Percentiles rank a stretch among this genome's conserved stretches.
These are phyloP conservation scores for Fusarium secorum DNA, from an alignment of 2,329 filamentous ascomycete species.

Conservation along the genomic window DNA sequence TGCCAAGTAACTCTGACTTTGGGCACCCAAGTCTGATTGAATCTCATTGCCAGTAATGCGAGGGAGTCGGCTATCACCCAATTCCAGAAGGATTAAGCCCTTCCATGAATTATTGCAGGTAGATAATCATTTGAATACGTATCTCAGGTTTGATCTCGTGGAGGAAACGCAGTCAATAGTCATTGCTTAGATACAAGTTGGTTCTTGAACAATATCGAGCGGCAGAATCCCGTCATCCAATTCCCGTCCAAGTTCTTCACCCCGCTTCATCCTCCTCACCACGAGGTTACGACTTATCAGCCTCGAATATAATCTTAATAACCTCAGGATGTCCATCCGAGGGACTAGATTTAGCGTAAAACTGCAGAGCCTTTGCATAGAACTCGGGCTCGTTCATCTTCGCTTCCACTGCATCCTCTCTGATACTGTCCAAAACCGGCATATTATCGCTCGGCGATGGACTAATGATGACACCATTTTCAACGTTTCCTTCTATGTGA, in stretches of 20 bases:
- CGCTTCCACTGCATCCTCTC: neutral
- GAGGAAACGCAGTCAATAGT: fast-evolving
- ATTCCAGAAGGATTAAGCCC: too few species aligned
- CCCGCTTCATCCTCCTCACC: fast-evolving
- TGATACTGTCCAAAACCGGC: neutral
- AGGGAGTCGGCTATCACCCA: too few species aligned
- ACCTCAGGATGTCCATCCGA: neutral
- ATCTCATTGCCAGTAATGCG: too few species aligned
- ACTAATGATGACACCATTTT: neutral
- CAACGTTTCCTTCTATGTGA: neutral
- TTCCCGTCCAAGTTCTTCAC: too few species aligned
- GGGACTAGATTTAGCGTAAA: neutral
- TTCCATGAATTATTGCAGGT: neutral
- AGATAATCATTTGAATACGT: neutral
- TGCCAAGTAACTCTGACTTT: too few species aligned
- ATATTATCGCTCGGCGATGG: neutral
- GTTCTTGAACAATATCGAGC: neutral
- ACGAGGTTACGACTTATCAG: fast-evolving
- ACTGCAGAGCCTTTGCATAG: neutral
- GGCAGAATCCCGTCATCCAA: neutral
- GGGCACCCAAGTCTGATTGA: too few species aligned
- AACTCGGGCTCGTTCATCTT: neutral
- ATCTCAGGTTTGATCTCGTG: neutral
- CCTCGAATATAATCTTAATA: neutral
- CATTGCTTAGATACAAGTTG: neutral